These are phyloP conservation scores for Tolypocladium ophioglossoides DNA, from an alignment of 2,329 filamentous ascomycete species.

Conservation along the genomic window DNA sequence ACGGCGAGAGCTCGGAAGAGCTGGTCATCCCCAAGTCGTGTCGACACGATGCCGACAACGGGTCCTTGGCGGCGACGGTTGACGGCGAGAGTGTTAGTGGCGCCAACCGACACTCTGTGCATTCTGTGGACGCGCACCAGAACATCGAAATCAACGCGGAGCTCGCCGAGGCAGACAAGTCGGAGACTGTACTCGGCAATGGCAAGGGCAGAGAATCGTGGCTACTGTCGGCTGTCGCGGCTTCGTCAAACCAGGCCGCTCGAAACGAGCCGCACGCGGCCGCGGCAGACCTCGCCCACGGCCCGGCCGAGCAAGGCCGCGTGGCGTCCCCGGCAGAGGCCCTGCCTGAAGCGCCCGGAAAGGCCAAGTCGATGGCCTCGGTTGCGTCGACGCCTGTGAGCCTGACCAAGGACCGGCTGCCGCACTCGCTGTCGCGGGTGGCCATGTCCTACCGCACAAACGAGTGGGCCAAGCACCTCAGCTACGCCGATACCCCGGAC, in stretches of 20 bases:
- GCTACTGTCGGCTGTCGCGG: background rate
- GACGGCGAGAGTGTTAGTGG: conserved; percentile 38
- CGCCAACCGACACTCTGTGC: conserved; percentile 22
- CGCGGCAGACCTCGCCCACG: too few species aligned
- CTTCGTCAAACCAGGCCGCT: background rate
- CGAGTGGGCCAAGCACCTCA: conserved; percentile 90
- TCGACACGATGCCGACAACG: conserved; percentile 30
- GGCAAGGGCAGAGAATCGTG: too few species aligned
- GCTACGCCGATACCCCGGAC: conserved; percentile 62
- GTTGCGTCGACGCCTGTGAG: conserved; percentile 32
- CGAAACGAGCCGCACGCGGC: too few species aligned
- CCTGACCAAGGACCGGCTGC: conserved; percentile 52
- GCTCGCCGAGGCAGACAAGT: conserved; percentile 13
- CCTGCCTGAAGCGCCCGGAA: conserved; percentile 14
- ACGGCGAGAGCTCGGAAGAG: conserved; percentile 34
- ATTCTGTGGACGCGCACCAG: conserved; percentile 11
- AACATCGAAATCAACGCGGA: conserved; percentile 30
- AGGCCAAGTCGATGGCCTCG: conserved; percentile 30
- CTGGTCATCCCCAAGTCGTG: conserved; percentile 24
- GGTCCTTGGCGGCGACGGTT: conserved; percentile 47
- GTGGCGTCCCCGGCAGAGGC: conserved; percentile 3
- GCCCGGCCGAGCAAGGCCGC: background rate
- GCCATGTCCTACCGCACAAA: conserved; percentile 81
- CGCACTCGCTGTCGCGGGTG: conserved; percentile 62
- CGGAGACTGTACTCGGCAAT: background rate